A percentile compares a stretch with the other conserved stretches of the same genome.
Conservation (phyloP, 495 filamentous ascomycete species). For the Podospora pseudoanserina region DNA sequence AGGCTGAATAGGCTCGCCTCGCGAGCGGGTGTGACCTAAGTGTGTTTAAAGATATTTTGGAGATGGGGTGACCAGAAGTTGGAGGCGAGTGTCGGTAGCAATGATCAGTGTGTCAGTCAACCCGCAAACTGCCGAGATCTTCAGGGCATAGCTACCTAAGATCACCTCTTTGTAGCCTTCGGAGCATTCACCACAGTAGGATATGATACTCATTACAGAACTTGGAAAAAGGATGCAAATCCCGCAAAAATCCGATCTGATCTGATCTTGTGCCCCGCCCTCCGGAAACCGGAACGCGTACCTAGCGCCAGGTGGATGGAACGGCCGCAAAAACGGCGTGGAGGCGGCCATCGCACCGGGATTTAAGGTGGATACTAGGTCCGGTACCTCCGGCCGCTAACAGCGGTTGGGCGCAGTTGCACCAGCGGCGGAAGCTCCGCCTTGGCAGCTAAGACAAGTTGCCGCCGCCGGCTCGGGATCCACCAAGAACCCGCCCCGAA, state of each 20-base stretch:
- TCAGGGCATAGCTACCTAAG: not conserved
- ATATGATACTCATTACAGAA: not conserved
- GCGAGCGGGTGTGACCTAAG: not conserved
- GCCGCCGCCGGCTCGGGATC: not conserved
- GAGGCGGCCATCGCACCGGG: not conserved
- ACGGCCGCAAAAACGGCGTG: not conserved
- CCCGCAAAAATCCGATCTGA: not conserved
- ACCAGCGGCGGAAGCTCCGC: not conserved
- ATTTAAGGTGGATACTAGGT: not conserved
- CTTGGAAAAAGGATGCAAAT: not conserved
- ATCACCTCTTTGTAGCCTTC: not conserved
- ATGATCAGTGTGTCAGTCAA: too few species aligned
- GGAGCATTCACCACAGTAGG: not conserved
- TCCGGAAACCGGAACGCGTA: not conserved
- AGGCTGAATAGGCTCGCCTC: conserved; percentile 9
- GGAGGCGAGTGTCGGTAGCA: too few species aligned
- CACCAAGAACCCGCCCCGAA: not conserved
- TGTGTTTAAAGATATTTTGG: not conserved
- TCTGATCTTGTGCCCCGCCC: not conserved
- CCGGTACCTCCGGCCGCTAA: not conserved
- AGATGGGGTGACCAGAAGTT: not conserved
- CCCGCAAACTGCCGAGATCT: too few species aligned
- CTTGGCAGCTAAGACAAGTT: not conserved
- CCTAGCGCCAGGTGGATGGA: not conserved
- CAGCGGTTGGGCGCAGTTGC: not conserved